Base-by-base conservation (phyloP, 208 protist species). In the Vickermania ingenoplastis region DNA sequence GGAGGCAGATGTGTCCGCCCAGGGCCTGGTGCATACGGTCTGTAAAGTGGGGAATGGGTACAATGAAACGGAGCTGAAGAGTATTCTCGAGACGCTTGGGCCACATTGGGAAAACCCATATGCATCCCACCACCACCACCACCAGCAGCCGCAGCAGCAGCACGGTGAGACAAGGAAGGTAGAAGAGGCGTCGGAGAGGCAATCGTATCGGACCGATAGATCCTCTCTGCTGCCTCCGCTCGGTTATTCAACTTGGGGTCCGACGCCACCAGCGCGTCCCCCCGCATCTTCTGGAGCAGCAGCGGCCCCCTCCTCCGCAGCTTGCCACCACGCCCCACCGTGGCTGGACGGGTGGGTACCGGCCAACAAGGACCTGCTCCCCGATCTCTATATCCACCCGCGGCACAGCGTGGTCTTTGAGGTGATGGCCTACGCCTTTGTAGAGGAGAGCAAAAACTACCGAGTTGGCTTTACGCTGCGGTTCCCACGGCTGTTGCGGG, bases 41-140 rank as follows among this genome's bases (percentile, higher is more conserved):
- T 83, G 72, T 59, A 83, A 83, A 41, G 71, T 89, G 0, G 79
- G 73, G n/a, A 84, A 63, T 50, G 79, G 78, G 27, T 86, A 85
- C 64, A 81, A 63, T 14, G 69, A 64, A 29, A 61, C 66, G 50
- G 81, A 86, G 53, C 65, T 89, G 21, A 22, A 31, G 5, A 14
- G 50, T 11, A 65, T 84, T 2, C 65, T 77, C 23, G 53, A 50
- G 13, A 28, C 56, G 11, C 53, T 86, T 17, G 71, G 85, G 31
- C 55, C 59, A 4, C 62, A 83, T 51, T 87, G 63, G 71, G 71
- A 78, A 50, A 59, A 45, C 36, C 36, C 36, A 7, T 45, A 45
- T 17, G 36, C 11, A n/a, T 17, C 36, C 36, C 17, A 7, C 36
- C 11, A 7, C 17, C 36, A 17, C 36, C 17, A 45, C 17, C 36